Base-by-base conservation (phyloP, 2,329 filamentous ascomycete species). In the Alternaria ethzedia region DNA sequence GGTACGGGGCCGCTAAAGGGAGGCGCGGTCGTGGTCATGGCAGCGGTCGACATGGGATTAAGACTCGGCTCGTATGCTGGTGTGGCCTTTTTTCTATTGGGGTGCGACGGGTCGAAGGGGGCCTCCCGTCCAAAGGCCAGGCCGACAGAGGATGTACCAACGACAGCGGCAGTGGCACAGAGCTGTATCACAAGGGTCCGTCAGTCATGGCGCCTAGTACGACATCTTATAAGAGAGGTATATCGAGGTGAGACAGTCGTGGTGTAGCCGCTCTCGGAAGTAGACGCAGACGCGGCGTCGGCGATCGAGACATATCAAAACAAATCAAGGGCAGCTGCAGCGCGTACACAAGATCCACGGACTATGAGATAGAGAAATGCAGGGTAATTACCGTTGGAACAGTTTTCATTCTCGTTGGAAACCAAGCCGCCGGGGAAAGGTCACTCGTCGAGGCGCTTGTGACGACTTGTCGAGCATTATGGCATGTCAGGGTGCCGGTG, bases 141-240 rank as follows among this genome's bases (percentile, higher is more conserved):
- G 65, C 88, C 88, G 61, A 87, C 82, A 60, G 86, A 84, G 69
- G 87, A 88, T 69, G 88, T 83, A 77, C 86, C 87, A 80, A 89
- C 82, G 75, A 79, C 76, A 72, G 87, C 88, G 82, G 87, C 87
- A 77, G 87, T 82, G 74, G 88, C 88, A 86, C 86, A 88, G 72
- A 90, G 84, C 87, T 89, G 77, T 77, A 70, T 74, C 67, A 76
- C 73, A 67, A 71, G 50, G 69, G 69, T 74, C 71, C 70, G 77
- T 80, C 76, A 80, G 78, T 77, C 69, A 78, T 72, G 66, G 71
- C 69, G 65, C 60, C 63, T 66, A 65, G 72, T 75, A 66, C 65
- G 63, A 76, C 73, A 61, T 52, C 30, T 32, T 57, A 51, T 47
- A 63, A 54, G 57, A 46, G 69, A 69, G 66, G 64, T 63, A 69